Evolutionary conservation across 306 rosid species (phyloP).

Genomic region (Glycine tomentella): DNA sequence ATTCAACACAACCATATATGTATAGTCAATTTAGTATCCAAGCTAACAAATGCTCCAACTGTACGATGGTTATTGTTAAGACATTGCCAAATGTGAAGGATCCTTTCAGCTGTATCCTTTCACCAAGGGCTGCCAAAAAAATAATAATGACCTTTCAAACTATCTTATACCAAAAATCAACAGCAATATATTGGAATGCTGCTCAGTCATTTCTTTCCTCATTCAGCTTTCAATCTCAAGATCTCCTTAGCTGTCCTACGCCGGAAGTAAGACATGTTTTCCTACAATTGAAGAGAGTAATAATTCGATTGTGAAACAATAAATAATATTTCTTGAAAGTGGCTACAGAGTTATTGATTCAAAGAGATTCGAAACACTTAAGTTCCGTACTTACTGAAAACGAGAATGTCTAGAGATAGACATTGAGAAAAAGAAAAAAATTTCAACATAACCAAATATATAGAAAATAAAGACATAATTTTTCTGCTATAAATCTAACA

Average conservation of each 20-base stretch:
- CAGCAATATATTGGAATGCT: background rate
- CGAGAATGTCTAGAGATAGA: slow-evolving; percentile 14
- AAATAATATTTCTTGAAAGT: background rate
- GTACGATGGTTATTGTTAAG: slow-evolving; percentile 32
- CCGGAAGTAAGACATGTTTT: slow-evolving; percentile 94
- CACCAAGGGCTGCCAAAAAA: slow-evolving; percentile 16
- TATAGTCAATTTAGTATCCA: slow-evolving; percentile 20
- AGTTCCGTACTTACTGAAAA: slow-evolving; percentile 8
- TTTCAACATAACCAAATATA: slow-evolving; percentile 1
- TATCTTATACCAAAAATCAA: slow-evolving; percentile 1
- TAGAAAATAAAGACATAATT: background rate
- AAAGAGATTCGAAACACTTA: slow-evolving; percentile 24
- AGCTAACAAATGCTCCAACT: slow-evolving; percentile 32
- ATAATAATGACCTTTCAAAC: slow-evolving; percentile 5
- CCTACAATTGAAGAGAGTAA: slow-evolving; percentile 57
- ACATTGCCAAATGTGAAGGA: slow-evolving; percentile 36
- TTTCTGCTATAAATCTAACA: slow-evolving; percentile 30
- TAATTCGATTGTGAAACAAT: slow-evolving; percentile 34
- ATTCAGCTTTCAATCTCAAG: slow-evolving; percentile 81
- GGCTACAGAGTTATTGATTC: background rate
- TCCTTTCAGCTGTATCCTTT: background rate
- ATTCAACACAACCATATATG: slow-evolving; percentile 31
- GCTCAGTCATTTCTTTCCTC: slow-evolving; percentile 42
- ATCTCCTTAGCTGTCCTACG: slow-evolving; percentile 87
- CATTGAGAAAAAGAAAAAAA: background rate